Base-by-base conservation (phyloP, 169 alveolate species). In the Ichthyophthirius multifiliis region DNA sequence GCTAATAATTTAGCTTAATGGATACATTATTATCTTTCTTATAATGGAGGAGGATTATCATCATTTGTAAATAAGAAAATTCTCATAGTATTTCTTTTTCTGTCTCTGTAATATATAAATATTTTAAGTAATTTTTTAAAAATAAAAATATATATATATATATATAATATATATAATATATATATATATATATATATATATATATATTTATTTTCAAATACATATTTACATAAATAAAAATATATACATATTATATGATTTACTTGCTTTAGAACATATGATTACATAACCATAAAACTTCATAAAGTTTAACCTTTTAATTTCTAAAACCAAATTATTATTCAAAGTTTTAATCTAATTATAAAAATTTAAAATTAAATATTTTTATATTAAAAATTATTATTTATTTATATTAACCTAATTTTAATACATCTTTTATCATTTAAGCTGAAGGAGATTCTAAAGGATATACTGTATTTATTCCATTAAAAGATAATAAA, bases 21-120 rank as follows among this genome's bases (percentile, higher is more conserved):
- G 18, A 89, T 41, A 32, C 95, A 82, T 71, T 79, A 76, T 46
- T 83, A 45, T 80, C 80, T 5, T 39, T 13, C 41, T 88, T 82
- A 30, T 81, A 88, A n/a, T 43, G 73, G 65, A 47, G 78, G 75
- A 0, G 98, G 98, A 30, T 92, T 84, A 75, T 95, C 98, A 65
- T 92, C 94, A 83, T 91, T 86, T 32, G 97, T 95, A 87, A 95
- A 95, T 43, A 93, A 76, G 75, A 95, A 92, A 5, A 95, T 90
- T 74, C 97, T 85, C 88, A 94, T 88, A 46, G 74, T 82, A 74
- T 48, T 92, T 31, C 83, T 82, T 41, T 75, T 83, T 45, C 85
- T 87, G 71, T 85, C 88, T 81, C 71, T 55, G 10, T 23, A 55
- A 55, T 83, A 74, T 74, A 83, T 34, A 44, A n/a, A n/a, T n/a